A percentile compares a stretch with the other conserved stretches of the same genome.
Evolutionary conservation across 139 green algal species (phyloP).

Genomic region (Monoraphidium neglectum): DNA sequence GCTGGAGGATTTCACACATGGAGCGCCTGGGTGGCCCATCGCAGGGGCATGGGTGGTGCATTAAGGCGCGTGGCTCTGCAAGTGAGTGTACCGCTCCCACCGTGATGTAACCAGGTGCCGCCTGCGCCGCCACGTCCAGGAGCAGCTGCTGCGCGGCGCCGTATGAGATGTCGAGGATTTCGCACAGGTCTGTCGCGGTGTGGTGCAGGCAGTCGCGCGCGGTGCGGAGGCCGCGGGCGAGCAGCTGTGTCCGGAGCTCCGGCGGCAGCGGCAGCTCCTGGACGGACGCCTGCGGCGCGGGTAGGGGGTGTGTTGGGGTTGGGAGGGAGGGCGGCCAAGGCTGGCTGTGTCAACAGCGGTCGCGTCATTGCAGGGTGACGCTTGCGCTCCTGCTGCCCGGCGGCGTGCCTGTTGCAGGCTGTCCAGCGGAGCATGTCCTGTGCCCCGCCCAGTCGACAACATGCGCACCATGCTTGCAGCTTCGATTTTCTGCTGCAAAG

Average conservation of each 20-base stretch:
- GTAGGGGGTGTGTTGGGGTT: not conserved
- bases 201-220: conserved; percentile 32
- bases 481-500: too few relatives aligned
- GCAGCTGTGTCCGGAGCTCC: conserved; percentile 19
- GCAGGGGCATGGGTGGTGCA: too few relatives aligned
- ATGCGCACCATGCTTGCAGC: too few relatives aligned
- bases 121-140: not conserved
- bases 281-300: not conserved
- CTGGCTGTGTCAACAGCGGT: too few relatives aligned
- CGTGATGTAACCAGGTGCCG: conserved; percentile 15
- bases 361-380: too few relatives aligned
- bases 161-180: conserved; percentile 33
- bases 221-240: conserved; percentile 26
- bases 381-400: too few relatives aligned
- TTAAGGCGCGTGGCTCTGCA: too few relatives aligned
- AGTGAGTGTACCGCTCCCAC: not conserved
- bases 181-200: conserved; percentile 43
- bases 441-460: too few relatives aligned
- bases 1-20: too few relatives aligned
- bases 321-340: not conserved
- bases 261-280: conserved; percentile 21
- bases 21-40: too few relatives aligned
- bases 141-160: conserved; percentile 2
- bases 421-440: too few relatives aligned
- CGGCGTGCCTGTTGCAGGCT: too few relatives aligned